Base-by-base conservation (phyloP, 768 basidiomycete species). In the Pholiota conissans region DNA sequence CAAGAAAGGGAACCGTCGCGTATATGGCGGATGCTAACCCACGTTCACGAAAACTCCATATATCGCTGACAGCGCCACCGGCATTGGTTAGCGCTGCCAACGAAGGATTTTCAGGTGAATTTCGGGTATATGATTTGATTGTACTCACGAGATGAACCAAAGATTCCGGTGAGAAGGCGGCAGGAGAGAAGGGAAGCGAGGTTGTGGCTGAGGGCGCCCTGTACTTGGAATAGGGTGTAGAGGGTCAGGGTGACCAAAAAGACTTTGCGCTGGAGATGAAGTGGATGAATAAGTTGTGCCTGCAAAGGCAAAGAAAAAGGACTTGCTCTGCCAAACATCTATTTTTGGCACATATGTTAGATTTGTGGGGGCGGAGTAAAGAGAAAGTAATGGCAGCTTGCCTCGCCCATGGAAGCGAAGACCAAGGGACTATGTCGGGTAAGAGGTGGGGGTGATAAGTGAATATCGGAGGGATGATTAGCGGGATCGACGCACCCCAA, bases 371-470 rank as follows among this genome's bases (percentile, higher is more conserved):
- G 37, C 35, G 39, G 49, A 54, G 55, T n/a, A n/a, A 46, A 27
- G 35, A 64, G 49, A 18, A 49, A 37, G 37, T 49, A 57, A n/a
- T n/a, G 16, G 26, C 27, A 20, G 67, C 74, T 62, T 63, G 77
- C 81, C 73, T 85, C 84, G 60, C 83, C 79, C 63, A 84, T 72
- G 10, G 85, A 81, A 16, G 84, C 83, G 67, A 84, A 84, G n/a
- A 84, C 56, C 1, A 81, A 69, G 5, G 81, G 80, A 2, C 81
- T 82, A 57, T 29, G 18, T 32, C 35, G 53, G 48, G 22, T 37
- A 52, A 22, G 26, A 26, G n/a, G n/a, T n/a, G n/a, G 50, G 40
- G 27, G 51, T 49, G 5, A 58, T 45, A 34, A 52, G 56, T 55
- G 24, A 45, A 29, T 29, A 42, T 32, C 30, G 47, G 30, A 29